phyloP scores from a whole-genome alignment of 768 basidiomycete genomes.

The Mycena capillaripes region DNA sequence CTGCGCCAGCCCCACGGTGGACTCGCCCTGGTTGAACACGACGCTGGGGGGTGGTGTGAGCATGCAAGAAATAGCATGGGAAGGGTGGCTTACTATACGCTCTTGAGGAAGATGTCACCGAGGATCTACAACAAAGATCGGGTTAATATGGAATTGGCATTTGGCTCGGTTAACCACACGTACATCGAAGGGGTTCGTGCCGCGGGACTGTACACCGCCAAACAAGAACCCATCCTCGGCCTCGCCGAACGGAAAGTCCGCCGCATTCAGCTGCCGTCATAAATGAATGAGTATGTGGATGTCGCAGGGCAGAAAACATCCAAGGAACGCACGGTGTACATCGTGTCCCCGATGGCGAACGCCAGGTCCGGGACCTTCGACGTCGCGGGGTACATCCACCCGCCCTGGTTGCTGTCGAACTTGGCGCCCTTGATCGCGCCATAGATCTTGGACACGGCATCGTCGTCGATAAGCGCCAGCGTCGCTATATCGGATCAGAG shows the following conservation, averaged over 20 bases:
- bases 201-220: conserved; percentile 40
- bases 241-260: conserved; percentile 42
- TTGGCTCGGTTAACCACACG: not conserved
- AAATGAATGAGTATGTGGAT: not conserved
- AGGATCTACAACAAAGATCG: conserved; percentile 19
- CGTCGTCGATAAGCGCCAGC: conserved; percentile 46
- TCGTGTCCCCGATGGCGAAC: conserved; percentile 50
- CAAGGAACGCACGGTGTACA: conserved; percentile 41
- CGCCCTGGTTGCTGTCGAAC: conserved; percentile 51
- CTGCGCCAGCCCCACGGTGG: conserved; percentile 31
- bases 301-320: too few relatives aligned
- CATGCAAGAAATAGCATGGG: not conserved
- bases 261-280: conserved; percentile 28
- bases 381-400: conserved; percentile 51
- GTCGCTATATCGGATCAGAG: conserved; percentile 20
- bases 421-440: conserved; percentile 50
- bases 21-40: conserved; percentile 38
- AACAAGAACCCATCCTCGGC: conserved; percentile 39
- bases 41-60: conserved; percentile 21
- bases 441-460: conserved; percentile 49
- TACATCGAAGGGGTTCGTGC: conserved; percentile 36
- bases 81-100: conserved; percentile 31
- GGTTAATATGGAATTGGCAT: not conserved
- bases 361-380: conserved; percentile 47
- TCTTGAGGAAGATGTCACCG: conserved; percentile 38